Evolutionary conservation across 2,329 filamentous ascomycete species (phyloP), one percentile per base, ranked within the genome.

Genomic region (Plenodomus tracheiphilus): DNA sequence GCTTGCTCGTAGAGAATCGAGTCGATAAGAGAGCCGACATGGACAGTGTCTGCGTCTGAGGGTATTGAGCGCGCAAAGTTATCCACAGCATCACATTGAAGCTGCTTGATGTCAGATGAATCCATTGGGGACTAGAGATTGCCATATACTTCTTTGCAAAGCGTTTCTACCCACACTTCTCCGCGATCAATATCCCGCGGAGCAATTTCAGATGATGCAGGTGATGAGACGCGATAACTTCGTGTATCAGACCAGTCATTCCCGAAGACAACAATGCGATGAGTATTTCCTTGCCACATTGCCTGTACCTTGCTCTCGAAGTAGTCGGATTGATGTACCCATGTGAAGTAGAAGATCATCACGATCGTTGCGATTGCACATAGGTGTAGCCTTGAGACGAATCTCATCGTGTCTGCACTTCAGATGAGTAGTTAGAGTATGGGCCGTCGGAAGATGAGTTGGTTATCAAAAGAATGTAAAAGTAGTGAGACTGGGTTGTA

Each of bases 221-320:
- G 65, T 47, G 66, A 54, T 53, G 62, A 61, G 41, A 69, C 59
- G 42, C 66, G 63, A 63, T 72, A 70, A 38, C 52, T 59, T 19
- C 69, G 69, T 36, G 60, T 71, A 56, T 73, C 70, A 45, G 70
- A 73, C 67, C 69, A 73, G 45, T 71, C 68, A 43, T 72, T 68
- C 11, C 70, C 71, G 55, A 74, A 73, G 19, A 73, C 69, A 21
- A 74, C 70, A 17, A 74, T 45, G 34, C 68, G 64, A 45, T 64
- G 64, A 22, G 64, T 51, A 21, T 49, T 56, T 30, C 62, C 62
- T 47, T 52, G 56, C 64, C 68, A 69, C 37, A 54, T 62, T 42
- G 65, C 59, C 36, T 65, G 54, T 38, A 69, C 58, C 41, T 55
- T 65, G 41, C 59, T 53, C 44, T 53, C 56, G 18, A 72, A 48